phyloP scores from a whole-genome alignment of 768 basidiomycete species.

The Ramaria rubella region DNA sequence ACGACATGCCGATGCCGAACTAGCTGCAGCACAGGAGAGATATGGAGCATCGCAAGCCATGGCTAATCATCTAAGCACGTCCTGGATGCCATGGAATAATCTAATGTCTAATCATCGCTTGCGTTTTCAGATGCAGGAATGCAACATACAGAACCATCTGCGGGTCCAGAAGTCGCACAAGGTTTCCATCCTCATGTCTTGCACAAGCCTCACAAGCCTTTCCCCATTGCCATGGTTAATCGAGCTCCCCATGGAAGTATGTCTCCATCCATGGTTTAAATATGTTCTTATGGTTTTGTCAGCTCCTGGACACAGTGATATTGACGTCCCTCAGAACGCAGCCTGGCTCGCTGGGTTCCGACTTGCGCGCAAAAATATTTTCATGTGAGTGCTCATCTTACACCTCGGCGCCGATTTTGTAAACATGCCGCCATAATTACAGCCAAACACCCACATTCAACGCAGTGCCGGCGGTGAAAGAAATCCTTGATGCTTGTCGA shows the following conservation, averaged over 20 bases:
- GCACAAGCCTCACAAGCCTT: constrained; percentile 47
- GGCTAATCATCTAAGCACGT: constrained; percentile 33
- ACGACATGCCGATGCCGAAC: not conserved
- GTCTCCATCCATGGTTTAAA: constrained; percentile 14
- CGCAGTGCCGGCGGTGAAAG: constrained; percentile 53
- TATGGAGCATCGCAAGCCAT: constrained; percentile 22
- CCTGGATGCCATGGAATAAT: not conserved
- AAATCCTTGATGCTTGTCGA: constrained; percentile 52
- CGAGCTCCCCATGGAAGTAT: constrained; percentile 51
- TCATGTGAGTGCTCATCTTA: constrained; percentile 40
- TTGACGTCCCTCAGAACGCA: constrained; percentile 53
- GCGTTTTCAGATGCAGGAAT: constrained; percentile 2
- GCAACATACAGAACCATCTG: constrained; percentile 2
- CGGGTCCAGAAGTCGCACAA: constrained; percentile 21
- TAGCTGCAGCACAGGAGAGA: not conserved
- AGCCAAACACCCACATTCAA: constrained; percentile 70
- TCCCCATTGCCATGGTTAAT: constrained; percentile 63
- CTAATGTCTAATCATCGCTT: not conserved
- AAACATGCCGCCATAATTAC: not conserved
- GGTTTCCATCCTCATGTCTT: constrained; percentile 59
- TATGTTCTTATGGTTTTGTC: too few species aligned
- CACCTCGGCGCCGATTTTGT: not conserved
- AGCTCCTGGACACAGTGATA: constrained; percentile 39
- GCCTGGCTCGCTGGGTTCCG: constrained; percentile 62
- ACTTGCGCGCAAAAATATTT: constrained; percentile 54